Evolutionary conservation across 495 filamentous ascomycete species (phyloP), one percentile per base, ranked within the genome.

Genomic region (Podospora anserina): DNA sequence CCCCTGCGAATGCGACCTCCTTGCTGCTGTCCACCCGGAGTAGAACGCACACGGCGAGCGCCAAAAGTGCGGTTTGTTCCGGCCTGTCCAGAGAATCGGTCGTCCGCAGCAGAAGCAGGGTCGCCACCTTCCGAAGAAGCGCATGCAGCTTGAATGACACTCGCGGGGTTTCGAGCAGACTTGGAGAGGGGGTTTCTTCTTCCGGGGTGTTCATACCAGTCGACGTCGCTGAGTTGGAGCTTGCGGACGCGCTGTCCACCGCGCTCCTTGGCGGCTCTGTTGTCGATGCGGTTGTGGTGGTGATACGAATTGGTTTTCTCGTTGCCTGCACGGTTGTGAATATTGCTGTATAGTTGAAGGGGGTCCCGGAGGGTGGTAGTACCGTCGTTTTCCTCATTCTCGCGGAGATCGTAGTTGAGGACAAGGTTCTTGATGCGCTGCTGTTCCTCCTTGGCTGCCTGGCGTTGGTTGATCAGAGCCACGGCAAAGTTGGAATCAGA

Each of bases 381-480:
- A 88, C 94, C 93, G 75, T 92, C 87, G 65, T 84, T 79, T 34
- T 93, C 90, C 74, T 89, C 86, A 65, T 89, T 92, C 63, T 91
- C 90, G 44, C 90, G 86, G 65, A 95, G 88, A 78, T 99, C 95
- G 75, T 97, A 97, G 78, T 97, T 98, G 75, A 99, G 84, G 58
- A 99, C 96, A 26, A 98, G 83, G 75, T 91, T 95, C 82, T 99
- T 99, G 85, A 99, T 99, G 61, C 96, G 92, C 76, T 96, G 91
- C 76, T 99, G 95, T 75, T 99, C 95, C 74, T 95, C 95, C 64
- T 91, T 90, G 76, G 97, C 94, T 0, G 94, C 95, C 78, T 94
- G 90, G 74, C 97, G 93, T 80, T 97, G 93, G 69, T 86, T 92
- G 74, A 92, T 94, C 93, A 98, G 93, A 18, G 96, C 94, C 68